These are phyloP conservation scores for Hypoxylon intermedium DNA, from an alignment of 495 filamentous ascomycete species.

Conservation along the genomic window DNA sequence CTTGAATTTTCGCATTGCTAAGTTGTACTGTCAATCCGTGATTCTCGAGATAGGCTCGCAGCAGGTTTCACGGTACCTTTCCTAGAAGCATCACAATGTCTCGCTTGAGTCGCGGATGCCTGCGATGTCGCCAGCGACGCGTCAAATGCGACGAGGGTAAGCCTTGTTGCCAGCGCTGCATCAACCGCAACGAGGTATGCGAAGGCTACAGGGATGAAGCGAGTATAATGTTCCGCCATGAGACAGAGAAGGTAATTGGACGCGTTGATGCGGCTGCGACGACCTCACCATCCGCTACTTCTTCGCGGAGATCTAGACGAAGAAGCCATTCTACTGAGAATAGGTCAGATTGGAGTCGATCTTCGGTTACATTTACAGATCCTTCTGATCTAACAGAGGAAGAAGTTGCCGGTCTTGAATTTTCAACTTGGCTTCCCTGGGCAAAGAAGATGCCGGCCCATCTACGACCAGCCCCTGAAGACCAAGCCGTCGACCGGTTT, in stretches of 20 bases:
- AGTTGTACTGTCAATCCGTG: no score
- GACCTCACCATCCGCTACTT: neutral
- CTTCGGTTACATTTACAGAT: conserved; percentile 5
- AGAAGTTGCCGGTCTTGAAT: conserved; percentile 16
- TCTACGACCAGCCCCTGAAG: conserved; percentile 31
- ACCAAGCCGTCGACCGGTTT: conserved; percentile 40
- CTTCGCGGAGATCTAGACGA: neutral
- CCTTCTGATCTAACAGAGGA: conserved; percentile 27
- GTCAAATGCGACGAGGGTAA: conserved; percentile 42
- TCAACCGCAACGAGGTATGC: conserved; percentile 42
- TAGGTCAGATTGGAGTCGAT: neutral
- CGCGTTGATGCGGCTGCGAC: conserved; percentile 7
- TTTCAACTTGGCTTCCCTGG: conserved; percentile 12
- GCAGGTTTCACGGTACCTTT: neutral
- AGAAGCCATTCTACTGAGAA: conserved; percentile 17
- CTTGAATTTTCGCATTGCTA: no score
- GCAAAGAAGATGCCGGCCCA: conserved; percentile 1
- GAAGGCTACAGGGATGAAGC: conserved; percentile 44
- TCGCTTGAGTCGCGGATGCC: conserved; percentile 35
- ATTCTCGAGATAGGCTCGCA: no score
- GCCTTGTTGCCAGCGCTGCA: conserved; percentile 42
- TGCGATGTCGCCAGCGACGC: conserved; percentile 38
- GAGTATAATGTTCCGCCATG: conserved; percentile 41
- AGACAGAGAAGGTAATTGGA: conserved; percentile 39
- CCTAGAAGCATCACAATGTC: conserved; percentile 17